phyloP scores from a whole-genome alignment of 1,284 basidiomycete genomes.

The Cutaneotrichosporon dermatis region DNA sequence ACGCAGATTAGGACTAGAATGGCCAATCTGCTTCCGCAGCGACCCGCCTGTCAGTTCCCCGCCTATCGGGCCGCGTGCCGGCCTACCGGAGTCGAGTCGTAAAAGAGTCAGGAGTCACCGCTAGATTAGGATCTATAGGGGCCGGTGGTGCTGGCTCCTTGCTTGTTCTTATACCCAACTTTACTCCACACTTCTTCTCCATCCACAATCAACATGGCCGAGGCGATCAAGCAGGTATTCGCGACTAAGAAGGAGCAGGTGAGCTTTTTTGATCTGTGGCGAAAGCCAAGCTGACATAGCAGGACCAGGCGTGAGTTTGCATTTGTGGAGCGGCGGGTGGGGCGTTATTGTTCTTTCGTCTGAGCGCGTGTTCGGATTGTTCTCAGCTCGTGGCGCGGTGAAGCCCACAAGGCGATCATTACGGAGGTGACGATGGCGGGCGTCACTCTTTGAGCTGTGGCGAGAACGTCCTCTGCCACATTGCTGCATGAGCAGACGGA shows the following conservation, averaged over 20 bases:
- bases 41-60: too few relatives aligned
- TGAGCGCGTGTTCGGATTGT: neutral
- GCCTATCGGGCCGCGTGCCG: too few relatives aligned
- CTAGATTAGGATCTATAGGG: too few relatives aligned
- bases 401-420: too few relatives aligned
- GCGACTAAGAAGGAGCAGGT: constrained; percentile 66
- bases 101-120: neutral
- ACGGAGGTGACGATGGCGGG: too few relatives aligned
- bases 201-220: constrained; percentile 55
- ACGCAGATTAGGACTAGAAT: too few relatives aligned
- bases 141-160: too few relatives aligned
- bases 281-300: neutral
- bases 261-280: constrained; percentile 9
- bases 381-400: too few relatives aligned
- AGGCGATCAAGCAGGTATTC: constrained; percentile 70
- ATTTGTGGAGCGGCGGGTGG: neutral
- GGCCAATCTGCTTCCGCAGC: too few relatives aligned
- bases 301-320: constrained; percentile 40
- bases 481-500: too few relatives aligned
- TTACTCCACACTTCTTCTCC: neutral
- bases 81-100: constrained; percentile 4
- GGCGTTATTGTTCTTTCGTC: neutral
- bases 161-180: neutral
- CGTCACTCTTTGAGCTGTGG: too few relatives aligned
- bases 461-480: too few relatives aligned